A percentile compares a stretch with the other conserved stretches of the same genome.
Evolutionary conservation across 306 rosid genomes (phyloP).

Genomic region (Hylodesmum podocarpum): DNA sequence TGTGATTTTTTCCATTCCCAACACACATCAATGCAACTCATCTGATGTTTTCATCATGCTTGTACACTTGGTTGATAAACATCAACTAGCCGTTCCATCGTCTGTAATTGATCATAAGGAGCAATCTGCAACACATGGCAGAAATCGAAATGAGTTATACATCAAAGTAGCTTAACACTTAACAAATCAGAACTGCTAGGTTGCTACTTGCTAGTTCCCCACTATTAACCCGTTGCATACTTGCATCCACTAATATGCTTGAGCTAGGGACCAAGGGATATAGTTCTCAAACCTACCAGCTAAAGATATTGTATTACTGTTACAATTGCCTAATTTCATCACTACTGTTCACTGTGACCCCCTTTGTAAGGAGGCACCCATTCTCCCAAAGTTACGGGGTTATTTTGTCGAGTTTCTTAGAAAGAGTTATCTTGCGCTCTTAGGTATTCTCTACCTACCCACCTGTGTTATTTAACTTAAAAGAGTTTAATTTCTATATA

Average conservation of each 20-base stretch:
- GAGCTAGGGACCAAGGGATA: neutral
- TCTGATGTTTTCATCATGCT: constrained; percentile 40
- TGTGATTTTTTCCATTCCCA: constrained; percentile 10
- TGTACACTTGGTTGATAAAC: constrained; percentile 49
- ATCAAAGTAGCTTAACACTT: neutral
- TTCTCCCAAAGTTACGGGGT: too few relatives aligned
- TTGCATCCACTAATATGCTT: neutral
- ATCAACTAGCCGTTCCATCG: constrained; percentile 76
- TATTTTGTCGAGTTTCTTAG: too few relatives aligned
- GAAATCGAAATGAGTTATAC: constrained; percentile 1
- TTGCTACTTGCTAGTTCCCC: neutral
- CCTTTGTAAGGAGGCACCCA: too few relatives aligned
- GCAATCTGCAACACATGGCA: constrained; percentile 66
- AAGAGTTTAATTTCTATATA: neutral
- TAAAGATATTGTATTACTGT: neutral
- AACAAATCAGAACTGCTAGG: neutral
- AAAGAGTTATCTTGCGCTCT: too few relatives aligned
- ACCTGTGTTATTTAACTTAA: too few relatives aligned
- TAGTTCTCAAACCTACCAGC: neutral
- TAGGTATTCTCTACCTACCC: too few relatives aligned
- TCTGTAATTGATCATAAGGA: constrained; percentile 92
- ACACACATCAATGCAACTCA: constrained; percentile 22
- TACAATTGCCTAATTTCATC: neutral
- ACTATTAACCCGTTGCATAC: neutral
- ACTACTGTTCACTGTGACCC: too few relatives aligned